Evolutionary conservation across 2,329 filamentous ascomycete species (phyloP), one percentile per base, ranked within the genome.

Genomic region (Neonectria punicea): DNA sequence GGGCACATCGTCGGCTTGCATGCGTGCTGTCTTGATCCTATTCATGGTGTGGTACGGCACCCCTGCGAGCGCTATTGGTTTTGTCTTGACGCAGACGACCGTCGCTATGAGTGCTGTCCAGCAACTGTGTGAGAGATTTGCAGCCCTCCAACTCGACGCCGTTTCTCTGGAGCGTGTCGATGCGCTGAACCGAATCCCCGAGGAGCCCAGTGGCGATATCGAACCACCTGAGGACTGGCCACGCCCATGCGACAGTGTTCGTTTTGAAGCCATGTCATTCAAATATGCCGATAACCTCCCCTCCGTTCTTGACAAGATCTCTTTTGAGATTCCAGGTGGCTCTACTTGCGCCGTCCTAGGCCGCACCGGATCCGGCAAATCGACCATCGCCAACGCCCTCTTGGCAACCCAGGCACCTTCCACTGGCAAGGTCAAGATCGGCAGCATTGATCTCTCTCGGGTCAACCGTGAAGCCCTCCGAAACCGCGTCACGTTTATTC

Each of bases 61-160:
- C 0, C 90, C 91, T 0, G 88, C 93, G 1, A 94, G 94, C 2
- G 83, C 95, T 2, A 91, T 93, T 1, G 94, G 93, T 7, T 97
- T 97, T 73, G 91, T 97, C 1, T 84, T 97, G 4, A 89, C 92
- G 0, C 79, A 81, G 59, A 80, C 79, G 0, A 76, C 73, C 5
- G 75, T 78, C 8, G 79, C 79, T 41, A 79, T 80, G 74, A 67
- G 63, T 1, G 70, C 78, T 0, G 78, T 81, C 1, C 79, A 81
- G 51, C 81, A 83, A 2, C 85, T 97, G 0, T 97, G 94, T 78
- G 89, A 89, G 65, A 87, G 89, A 63, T 97, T 97, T 73, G 94
- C 94, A 2, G 89, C 92, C 74, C 84, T 97, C 1, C 93, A 97
- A 76, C 94, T 97, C 87, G 92, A 97, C 75, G 97, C 97, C 70